Conservation (phyloP, 169 alveolate genomes). For the Eimeria zaria region DNA sequence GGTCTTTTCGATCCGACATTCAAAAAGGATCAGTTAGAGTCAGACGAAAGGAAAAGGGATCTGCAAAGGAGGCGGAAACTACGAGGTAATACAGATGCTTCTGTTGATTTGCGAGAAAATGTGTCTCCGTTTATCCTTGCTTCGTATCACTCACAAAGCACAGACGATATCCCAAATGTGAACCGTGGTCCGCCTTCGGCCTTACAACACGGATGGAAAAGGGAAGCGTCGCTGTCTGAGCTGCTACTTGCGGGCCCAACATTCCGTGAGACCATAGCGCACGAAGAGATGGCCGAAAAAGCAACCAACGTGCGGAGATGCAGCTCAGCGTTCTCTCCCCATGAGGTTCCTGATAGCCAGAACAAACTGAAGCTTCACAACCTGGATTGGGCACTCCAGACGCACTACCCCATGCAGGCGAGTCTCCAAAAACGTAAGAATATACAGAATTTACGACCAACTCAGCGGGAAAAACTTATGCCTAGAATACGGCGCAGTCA, state of each 20-base stretch:
- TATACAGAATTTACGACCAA: not conserved
- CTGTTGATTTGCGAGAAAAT: not conserved
- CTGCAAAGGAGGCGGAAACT: constrained; percentile 23
- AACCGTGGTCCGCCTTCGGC: not conserved
- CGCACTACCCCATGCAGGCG: not conserved
- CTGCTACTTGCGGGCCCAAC: constrained; percentile 58
- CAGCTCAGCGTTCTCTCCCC: not conserved
- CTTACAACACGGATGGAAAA: not conserved
- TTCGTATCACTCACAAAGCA: not conserved
- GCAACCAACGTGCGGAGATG: not conserved
- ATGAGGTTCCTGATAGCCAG: not conserved
- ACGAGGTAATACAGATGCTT: not conserved
- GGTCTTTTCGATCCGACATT: constrained; percentile 65
- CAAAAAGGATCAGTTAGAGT: constrained; percentile 49
- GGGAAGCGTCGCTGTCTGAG: constrained; percentile 32
- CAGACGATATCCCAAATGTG: not conserved
- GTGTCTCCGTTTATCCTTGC: not conserved
- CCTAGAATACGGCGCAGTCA: not conserved
- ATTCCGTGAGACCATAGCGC: constrained; percentile 41
- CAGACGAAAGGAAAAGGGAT: constrained; percentile 37
- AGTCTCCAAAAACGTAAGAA: not conserved
- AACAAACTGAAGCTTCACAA: not conserved
- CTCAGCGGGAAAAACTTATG: not conserved
- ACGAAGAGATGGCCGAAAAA: not conserved
- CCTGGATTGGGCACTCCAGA: not conserved